Conservation (phyloP, 345 rosid genomes). For the Dovyalis caffra region DNA sequence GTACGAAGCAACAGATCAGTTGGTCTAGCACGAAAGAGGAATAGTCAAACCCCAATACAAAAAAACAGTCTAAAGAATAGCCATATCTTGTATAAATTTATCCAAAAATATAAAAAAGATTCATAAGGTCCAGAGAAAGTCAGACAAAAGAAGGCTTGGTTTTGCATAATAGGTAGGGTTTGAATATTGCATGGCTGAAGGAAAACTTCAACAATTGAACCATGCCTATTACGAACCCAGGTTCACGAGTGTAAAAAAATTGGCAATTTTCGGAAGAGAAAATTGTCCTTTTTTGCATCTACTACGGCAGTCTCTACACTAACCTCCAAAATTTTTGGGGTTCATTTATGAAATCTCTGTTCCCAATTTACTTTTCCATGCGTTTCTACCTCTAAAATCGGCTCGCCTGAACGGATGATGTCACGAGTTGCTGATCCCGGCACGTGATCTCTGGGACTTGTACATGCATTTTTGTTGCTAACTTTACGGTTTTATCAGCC, state of each 20-base stretch:
- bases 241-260: background rate
- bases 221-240: background rate
- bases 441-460: too few relatives aligned
- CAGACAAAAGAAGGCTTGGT: background rate
- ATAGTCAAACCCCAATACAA: background rate
- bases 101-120: background rate
- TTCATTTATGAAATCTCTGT: too few relatives aligned
- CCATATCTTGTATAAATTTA: background rate
- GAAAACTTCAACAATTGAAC: background rate
- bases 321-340: background rate
- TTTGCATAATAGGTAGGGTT: background rate
- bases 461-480: too few relatives aligned
- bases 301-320: background rate
- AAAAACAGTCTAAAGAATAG: too few relatives aligned
- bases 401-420: too few relatives aligned
- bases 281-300: background rate
- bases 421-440: too few relatives aligned
- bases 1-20: too few relatives aligned
- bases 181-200: slow-evolving; percentile 15
- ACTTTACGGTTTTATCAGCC: too few relatives aligned
- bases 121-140: background rate
- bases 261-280: background rate
- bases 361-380: too few relatives aligned
- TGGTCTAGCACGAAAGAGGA: background rate
- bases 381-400: too few relatives aligned